Conservation (phyloP, 768 basidiomycete genomes). For the Suillus fuscotomentosus region DNA sequence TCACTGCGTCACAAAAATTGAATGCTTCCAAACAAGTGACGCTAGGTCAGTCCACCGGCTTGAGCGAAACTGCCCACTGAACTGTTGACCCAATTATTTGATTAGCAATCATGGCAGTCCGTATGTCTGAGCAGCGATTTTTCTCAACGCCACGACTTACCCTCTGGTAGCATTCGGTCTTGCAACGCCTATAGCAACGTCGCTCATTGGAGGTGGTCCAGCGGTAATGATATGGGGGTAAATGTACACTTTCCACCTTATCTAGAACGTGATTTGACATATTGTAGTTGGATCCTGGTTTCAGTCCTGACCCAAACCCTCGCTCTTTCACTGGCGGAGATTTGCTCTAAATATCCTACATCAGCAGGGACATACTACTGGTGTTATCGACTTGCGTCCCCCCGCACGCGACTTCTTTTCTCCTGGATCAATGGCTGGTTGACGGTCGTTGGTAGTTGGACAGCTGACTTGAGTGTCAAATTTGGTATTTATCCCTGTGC, state of each 20-base stretch:
- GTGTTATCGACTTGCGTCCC: conserved; percentile 59
- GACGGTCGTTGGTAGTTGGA: conserved; percentile 69
- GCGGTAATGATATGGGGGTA: conserved; percentile 61
- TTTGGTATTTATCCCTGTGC: conserved; percentile 39
- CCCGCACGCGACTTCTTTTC: conserved; percentile 46
- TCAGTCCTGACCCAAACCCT: conserved; percentile 46
- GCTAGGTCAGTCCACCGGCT: conserved; percentile 35
- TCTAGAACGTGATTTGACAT: neutral
- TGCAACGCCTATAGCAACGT: conserved; percentile 55
- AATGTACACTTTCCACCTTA: conserved; percentile 4
- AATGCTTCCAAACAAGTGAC: conserved; percentile 32
- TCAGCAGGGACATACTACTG: conserved; percentile 67
- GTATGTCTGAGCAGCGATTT: conserved; percentile 35
- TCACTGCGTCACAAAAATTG: conserved; percentile 14
- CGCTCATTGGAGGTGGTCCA: conserved; percentile 53
- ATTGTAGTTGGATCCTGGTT: conserved; percentile 49
- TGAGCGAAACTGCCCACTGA: neutral
- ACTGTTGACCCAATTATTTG: conserved; percentile 6
- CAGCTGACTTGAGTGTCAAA: conserved; percentile 60
- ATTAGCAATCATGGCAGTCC: conserved; percentile 60
- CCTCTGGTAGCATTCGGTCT: conserved; percentile 48
- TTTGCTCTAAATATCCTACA: conserved; percentile 59
- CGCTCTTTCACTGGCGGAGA: conserved; percentile 56
- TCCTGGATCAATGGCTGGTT: conserved; percentile 74
- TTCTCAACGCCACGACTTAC: conserved; percentile 5